Percentiles rank a stretch among this genome's conserved stretches.
Evolutionary conservation across 495 filamentous ascomycete species (phyloP).

Genomic region (Delitschia confertaspora): DNA sequence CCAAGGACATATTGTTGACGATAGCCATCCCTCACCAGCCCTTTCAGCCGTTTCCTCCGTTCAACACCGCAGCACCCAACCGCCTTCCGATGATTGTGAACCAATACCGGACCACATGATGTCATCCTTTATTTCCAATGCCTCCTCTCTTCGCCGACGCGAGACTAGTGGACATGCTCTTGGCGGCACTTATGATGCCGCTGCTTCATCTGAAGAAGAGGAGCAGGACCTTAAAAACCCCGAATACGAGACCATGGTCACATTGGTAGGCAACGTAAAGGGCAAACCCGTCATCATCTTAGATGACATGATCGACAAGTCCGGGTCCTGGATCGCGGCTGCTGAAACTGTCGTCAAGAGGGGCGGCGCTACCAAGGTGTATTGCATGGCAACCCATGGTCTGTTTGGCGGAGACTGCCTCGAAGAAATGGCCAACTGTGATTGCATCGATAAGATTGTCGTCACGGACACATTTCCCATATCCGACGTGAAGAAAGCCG

Average conservation of each 20-base stretch:
- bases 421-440: slow-evolving; percentile 80
- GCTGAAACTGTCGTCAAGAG: slow-evolving; percentile 94
- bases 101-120: slow-evolving; percentile 50
- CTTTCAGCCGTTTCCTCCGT: slow-evolving; percentile 54
- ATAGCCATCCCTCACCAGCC: slow-evolving; percentile 74
- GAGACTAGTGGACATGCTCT: slow-evolving; percentile 59
- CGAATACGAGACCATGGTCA: slow-evolving; percentile 85
- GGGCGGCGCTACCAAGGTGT: slow-evolving; percentile 84
- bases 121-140: slow-evolving; percentile 54
- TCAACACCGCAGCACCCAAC: slow-evolving; percentile 36
- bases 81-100: slow-evolving; percentile 40
- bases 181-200: slow-evolving; percentile 73
- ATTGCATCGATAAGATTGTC: slow-evolving; percentile 85
- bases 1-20: slow-evolving; percentile 94
- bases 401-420: slow-evolving; percentile 85
- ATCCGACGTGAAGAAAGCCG: slow-evolving; percentile 54
- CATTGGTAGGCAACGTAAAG: slow-evolving; percentile 85
- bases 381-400: slow-evolving; percentile 95
- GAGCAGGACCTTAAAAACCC: slow-evolving; percentile 64
- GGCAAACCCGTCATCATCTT: slow-evolving; percentile 83
- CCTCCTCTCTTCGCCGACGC: slow-evolving; percentile 41
- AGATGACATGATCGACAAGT: slow-evolving; percentile 98
- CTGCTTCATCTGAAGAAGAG: slow-evolving; percentile 78
- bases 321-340: slow-evolving; percentile 95
- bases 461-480: slow-evolving; percentile 97